Percentiles rank a stretch among this genome's conserved stretches.
Conservation (phyloP, 352 stramenopile species). For the Phytophthora vignae region DNA sequence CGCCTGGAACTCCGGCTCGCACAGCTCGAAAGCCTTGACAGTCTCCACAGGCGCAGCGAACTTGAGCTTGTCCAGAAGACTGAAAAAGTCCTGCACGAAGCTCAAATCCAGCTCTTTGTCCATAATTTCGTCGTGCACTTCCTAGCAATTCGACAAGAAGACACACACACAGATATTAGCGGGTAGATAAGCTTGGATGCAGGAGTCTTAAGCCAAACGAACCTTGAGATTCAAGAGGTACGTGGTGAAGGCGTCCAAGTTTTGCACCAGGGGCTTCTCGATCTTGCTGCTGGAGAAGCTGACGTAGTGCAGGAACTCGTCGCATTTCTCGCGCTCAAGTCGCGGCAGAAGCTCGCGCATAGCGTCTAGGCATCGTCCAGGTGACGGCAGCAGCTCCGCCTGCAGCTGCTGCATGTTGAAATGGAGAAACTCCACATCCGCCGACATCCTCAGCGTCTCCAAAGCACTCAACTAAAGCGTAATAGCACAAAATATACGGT, state of each 20-base stretch:
- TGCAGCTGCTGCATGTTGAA: constrained; percentile 55
- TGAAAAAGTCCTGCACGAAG: constrained; percentile 58
- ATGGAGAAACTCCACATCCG: constrained; percentile 52
- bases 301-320: constrained; percentile 56
- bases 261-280: constrained; percentile 45
- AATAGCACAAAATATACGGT: background rate
- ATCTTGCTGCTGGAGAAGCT: constrained; percentile 47
- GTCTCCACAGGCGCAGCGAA: constrained; percentile 45
- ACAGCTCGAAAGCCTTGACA: constrained; percentile 41
- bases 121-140: constrained; percentile 57
- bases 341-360: constrained; percentile 50
- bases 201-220: background rate
- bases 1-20: constrained; percentile 54
- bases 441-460: constrained; percentile 19
- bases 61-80: constrained; percentile 40
- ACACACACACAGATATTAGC: background rate
- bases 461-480: constrained; percentile 30
- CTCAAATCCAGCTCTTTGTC: constrained; percentile 58
- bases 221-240: constrained; percentile 70
- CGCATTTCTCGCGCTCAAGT: constrained; percentile 55
- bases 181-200: background rate
- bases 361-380: constrained; percentile 44
- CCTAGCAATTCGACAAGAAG: constrained; percentile 18
- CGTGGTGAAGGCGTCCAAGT: constrained; percentile 51
- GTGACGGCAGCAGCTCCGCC: constrained; percentile 49